Base-by-base conservation (phyloP, 1,139 yeast species). In the Pichia sp. region DNA sequence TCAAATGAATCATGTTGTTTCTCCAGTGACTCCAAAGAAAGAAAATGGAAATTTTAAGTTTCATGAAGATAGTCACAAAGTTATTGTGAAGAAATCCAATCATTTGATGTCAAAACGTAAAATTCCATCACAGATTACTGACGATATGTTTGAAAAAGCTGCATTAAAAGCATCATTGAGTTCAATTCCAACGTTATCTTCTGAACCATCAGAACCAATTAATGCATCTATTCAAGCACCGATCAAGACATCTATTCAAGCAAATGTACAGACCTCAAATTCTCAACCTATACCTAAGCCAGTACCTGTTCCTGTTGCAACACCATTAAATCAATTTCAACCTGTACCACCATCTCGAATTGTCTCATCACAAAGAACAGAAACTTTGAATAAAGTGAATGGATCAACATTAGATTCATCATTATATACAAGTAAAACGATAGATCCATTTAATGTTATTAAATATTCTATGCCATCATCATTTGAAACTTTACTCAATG, bases 1-100 rank as follows among this genome's bases (percentile, higher is more conserved):
- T 31, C 54, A 57, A 27, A 35, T 57, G 46, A 57, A 56, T 35
- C 59, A 57, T 39, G 47, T 52, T n/a, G 33, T 35, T 5, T 35
- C 49, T 3, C 47, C 52, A 14, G 20, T 21, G 14, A 26, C 32
- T 2, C 31, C 44, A 23, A 13, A 9, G 9, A 9, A 31, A 32
- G 27, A 6, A 22, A n/a, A 23, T 9, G 8, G 8, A 23, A 8
- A 23, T 9, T 23, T 11, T 23, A 8, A 23, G 25, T 11, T 11
- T 23, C 25, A 23, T 9, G 10, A 23, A 23, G 10, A 30, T 16
- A 20, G 16, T 8, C 20, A 14, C 4, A 26, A 8, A 34, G 26
- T 18, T 3, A 26, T 21, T 28, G n/a, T 25, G 19, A 35, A 34
- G 18, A 33, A 25, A 20, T 27, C 38, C 2, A 26, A 24, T 7